Evolutionary conservation across 129 eudicot species (phyloP).

Genomic region (Chrysanthemum makinoi): DNA sequence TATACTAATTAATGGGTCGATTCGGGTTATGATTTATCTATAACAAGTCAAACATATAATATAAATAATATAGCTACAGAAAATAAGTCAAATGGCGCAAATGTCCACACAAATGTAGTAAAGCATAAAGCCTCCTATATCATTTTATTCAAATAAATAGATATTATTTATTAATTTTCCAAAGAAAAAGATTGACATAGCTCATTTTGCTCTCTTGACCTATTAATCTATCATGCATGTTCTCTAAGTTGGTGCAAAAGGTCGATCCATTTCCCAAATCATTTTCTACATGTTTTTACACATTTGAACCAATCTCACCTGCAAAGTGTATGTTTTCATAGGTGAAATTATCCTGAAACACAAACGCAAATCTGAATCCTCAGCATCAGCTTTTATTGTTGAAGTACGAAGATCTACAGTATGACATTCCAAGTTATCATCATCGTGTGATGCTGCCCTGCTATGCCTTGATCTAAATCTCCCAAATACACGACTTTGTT

Average conservation of each 20-base stretch:
- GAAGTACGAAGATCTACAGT: constrained; percentile 94
- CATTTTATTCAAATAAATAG: background rate
- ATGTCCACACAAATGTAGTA: background rate
- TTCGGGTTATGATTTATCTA: background rate
- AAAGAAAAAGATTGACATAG: too few species aligned
- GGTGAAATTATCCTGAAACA: constrained; percentile 97
- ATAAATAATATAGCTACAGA: background rate
- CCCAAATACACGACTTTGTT: constrained; percentile 72
- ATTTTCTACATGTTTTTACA: background rate
- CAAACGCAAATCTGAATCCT: constrained; percentile 85
- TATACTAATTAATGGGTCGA: background rate
- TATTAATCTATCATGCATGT: background rate
- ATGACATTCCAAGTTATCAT: constrained; percentile 62
- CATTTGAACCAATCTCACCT: constrained; percentile 43
- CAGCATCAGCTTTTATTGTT: constrained; percentile 86
- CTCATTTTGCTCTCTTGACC: background rate
- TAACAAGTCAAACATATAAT: background rate
- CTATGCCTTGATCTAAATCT: constrained; percentile 75
- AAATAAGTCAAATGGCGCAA: background rate
- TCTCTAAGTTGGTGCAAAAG: background rate
- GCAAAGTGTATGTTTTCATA: constrained; percentile 77
- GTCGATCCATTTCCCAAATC: background rate
- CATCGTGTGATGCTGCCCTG: constrained; percentile 59
- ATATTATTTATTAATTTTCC: too few species aligned
- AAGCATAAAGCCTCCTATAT: background rate